Evolutionary conservation across 176 grass and related monocot species (phyloP), one percentile per base, ranked within the genome.

Genomic region (Rhynchospora pubera): DNA sequence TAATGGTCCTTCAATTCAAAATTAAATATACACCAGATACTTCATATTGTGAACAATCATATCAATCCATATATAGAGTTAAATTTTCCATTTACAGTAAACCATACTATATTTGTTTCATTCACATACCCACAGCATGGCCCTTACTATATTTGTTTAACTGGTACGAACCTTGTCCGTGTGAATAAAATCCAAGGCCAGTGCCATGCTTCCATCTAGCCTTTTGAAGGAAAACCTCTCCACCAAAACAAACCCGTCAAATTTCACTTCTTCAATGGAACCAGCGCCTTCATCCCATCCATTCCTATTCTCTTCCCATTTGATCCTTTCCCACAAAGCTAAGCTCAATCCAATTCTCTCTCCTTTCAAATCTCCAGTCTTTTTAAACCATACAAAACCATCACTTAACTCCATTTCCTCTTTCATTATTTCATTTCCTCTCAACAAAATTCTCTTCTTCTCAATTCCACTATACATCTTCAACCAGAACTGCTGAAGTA

Each of bases 191-290:
- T 90, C 88, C 58, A 95, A 59, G 15, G 82, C 71, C 26, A 90
- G 65, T 14, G 67, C 90, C 19, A 85, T 55, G 61, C 84, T 88
- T 10, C 86, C 86, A 62, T 92, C 88, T 84, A 85, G 79, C 84
- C 90, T 87, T 72, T 83, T 95, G 5, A 92, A 39, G 8, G 60
- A 66, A 79, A 92, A 92, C 61, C 88, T 88, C 86, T 92, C 93
- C 39, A 95, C 90, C 78, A 95, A 87, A 32, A 90, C 88, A 48
- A 56, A 83, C 0, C 82, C 76, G 9, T 75, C 88, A 42, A 46
- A 71, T 43, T 75, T 83, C 11, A 65, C 65, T 82, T 67, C 60
- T 26, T 66, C 77, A 8, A 85, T 85, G 28, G 34, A 62, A 46
- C 81, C 84, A 23, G 75, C 84, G 51, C 21, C 78, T 21, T 90